Evolutionary conservation across 2,329 filamentous ascomycete species (phyloP).

Genomic region (Pseudogymnoascus destructans): DNA sequence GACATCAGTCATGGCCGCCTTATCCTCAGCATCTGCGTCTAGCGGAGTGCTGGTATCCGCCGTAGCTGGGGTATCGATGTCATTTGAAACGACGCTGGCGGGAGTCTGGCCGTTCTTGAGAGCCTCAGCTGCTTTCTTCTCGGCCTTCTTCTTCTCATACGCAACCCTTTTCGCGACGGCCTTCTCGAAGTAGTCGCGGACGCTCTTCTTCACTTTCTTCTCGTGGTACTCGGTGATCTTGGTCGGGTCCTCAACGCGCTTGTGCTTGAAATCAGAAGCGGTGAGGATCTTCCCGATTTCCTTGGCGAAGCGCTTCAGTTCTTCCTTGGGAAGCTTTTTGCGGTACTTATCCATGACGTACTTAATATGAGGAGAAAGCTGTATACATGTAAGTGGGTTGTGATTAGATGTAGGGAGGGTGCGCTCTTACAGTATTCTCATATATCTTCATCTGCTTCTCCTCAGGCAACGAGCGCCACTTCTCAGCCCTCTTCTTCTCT

Average conservation of each 20-base stretch:
- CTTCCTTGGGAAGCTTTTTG: constrained; percentile 72
- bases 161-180: constrained; percentile 63
- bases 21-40: constrained; percentile 20
- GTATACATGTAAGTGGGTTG: constrained; percentile 13
- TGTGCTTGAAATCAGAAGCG: constrained; percentile 80
- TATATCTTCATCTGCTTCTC: constrained; percentile 95
- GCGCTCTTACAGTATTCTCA: constrained; percentile 69
- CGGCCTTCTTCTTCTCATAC: constrained; percentile 51
- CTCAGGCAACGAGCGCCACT: constrained; percentile 53
- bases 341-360: constrained; percentile 78
- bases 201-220: constrained; percentile 70
- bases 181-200: constrained; percentile 76
- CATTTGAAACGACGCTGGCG: constrained; percentile 19
- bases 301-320: constrained; percentile 48
- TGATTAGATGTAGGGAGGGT: background rate
- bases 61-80: constrained; percentile 6
- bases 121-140: constrained; percentile 28
- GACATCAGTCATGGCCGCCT: constrained; percentile 19
- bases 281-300: constrained; percentile 79
- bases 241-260: constrained; percentile 71
- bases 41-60: constrained; percentile 31
- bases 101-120: constrained; percentile 22
- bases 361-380: constrained; percentile 78
- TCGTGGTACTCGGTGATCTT: constrained; percentile 65
- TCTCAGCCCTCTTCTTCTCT: constrained; percentile 47